These are phyloP conservation scores for Russula earlei DNA, from an alignment of 768 basidiomycete species.

Conservation along the genomic window DNA sequence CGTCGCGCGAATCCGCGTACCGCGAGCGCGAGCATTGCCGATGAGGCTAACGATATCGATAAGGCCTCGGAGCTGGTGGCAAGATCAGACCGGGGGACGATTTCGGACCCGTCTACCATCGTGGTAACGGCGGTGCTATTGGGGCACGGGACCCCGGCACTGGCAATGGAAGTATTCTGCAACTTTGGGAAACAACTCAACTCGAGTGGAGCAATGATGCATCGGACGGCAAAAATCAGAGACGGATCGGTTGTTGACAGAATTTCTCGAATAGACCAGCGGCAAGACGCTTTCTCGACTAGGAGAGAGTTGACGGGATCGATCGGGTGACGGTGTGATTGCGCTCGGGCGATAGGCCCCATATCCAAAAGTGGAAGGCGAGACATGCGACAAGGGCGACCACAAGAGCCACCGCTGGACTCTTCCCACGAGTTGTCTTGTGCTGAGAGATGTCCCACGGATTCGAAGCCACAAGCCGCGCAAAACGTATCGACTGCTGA, in stretches of 20 bases:
- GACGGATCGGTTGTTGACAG: constrained; percentile 25
- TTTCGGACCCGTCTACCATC: neutral
- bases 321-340: constrained; percentile 1
- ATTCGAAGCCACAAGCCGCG: constrained; percentile 7
- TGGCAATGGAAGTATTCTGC: neutral
- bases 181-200: constrained; percentile 4
- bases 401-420: neutral
- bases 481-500: constrained; percentile 8
- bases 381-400: neutral
- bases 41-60: neutral
- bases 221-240: constrained; percentile 22
- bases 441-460: neutral
- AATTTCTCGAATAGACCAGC: constrained; percentile 19
- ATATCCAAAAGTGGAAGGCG: constrained; percentile 14
- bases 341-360: neutral
- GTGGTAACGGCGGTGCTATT: neutral
- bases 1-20: constrained; percentile 11
- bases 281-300: neutral
- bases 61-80: neutral
- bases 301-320: neutral
- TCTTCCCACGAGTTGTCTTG: constrained; percentile 1
- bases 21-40: constrained; percentile 11
- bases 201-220: neutral
- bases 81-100: neutral
- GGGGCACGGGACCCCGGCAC: neutral